phyloP scores from a whole-genome alignment of 1,139 yeast genomes.

The Yamadazyma conglobata region DNA sequence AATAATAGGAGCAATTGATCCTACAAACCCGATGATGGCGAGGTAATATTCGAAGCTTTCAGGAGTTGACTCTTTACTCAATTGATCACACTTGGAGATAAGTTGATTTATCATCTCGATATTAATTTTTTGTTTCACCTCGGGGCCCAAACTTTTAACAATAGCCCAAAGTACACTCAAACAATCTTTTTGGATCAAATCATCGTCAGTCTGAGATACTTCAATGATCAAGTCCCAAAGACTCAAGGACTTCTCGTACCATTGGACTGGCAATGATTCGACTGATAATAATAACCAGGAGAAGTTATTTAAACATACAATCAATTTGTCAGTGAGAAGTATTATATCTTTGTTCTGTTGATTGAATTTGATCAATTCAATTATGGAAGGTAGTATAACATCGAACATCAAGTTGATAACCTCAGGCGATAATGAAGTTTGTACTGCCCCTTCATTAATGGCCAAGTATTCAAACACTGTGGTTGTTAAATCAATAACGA shows the following conservation, averaged over 20 bases:
- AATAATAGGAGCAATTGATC: conserved; percentile 49
- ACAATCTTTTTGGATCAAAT: conserved; percentile 40
- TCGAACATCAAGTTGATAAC: conserved; percentile 26
- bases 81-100: conserved; percentile 18
- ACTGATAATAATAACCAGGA: conserved; percentile 49
- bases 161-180: conserved; percentile 65
- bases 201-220: conserved; percentile 18
- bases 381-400: conserved; percentile 37
- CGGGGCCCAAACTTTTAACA: conserved; percentile 42
- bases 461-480: conserved; percentile 64
- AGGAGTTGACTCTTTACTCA: conserved; percentile 8
- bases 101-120: conserved; percentile 24
- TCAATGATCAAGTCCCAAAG: conserved; percentile 37
- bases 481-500: conserved; percentile 70
- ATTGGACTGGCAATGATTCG: conserved; percentile 31
- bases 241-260: conserved; percentile 28
- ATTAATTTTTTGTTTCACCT: conserved; percentile 21
- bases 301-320: conserved; percentile 69
- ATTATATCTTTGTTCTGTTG: conserved; percentile 21
- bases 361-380: conserved; percentile 35
- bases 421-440: conserved; percentile 23
- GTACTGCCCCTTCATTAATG: conserved; percentile 23
- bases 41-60: conserved; percentile 24
- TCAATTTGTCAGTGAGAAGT: conserved; percentile 49
- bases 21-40: conserved; percentile 49